phyloP scores from a whole-genome alignment of 2,329 filamentous ascomycete genomes.

The Fusarium coffeatum region DNA sequence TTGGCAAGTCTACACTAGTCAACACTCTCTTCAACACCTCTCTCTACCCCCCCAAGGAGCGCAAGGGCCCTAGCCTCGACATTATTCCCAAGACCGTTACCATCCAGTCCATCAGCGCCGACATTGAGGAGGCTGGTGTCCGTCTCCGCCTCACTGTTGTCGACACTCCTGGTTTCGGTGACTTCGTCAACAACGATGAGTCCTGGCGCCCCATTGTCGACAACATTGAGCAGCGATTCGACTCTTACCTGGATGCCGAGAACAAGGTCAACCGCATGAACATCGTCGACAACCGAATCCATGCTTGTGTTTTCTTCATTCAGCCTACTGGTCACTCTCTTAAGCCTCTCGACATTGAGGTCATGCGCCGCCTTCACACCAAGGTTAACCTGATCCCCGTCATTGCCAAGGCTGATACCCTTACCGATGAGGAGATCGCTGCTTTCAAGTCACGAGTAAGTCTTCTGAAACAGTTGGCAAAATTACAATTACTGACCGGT shows the following conservation, averaged over 20 bases:
- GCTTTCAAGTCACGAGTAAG: slow-evolving; percentile 96
- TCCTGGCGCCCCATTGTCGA: slow-evolving; percentile 99
- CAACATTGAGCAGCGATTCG: slow-evolving; percentile 99
- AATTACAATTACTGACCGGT: slow-evolving; percentile 22
- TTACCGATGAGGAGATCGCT: slow-evolving; percentile 95
- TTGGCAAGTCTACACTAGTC: slow-evolving; percentile 98
- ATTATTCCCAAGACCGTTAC: slow-evolving; percentile 98
- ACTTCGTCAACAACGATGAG: slow-evolving; percentile 99
- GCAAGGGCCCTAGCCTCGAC: slow-evolving; percentile 95
- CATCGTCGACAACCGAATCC: slow-evolving; percentile 98
- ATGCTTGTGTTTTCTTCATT: slow-evolving; percentile 99
- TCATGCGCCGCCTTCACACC: slow-evolving; percentile 99
- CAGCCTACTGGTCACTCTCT: slow-evolving; percentile 98
- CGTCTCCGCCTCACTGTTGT: slow-evolving; percentile 96
- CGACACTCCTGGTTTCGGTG: slow-evolving; percentile 96
- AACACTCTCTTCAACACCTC: slow-evolving; percentile 99
- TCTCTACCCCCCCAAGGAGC: slow-evolving; percentile 97
- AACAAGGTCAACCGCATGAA: slow-evolving; percentile 99
- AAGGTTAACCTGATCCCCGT: slow-evolving; percentile 99
- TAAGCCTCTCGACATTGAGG: slow-evolving; percentile 98
- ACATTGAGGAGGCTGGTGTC: slow-evolving; percentile 98
- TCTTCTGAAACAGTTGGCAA: slow-evolving; percentile 36
- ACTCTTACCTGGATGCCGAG: slow-evolving; percentile 98
- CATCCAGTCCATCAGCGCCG: slow-evolving; percentile 93
- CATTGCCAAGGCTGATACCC: slow-evolving; percentile 97